phyloP scores from a whole-genome alignment of 163 green algal species.

The Scenedesmus sp. region DNA sequence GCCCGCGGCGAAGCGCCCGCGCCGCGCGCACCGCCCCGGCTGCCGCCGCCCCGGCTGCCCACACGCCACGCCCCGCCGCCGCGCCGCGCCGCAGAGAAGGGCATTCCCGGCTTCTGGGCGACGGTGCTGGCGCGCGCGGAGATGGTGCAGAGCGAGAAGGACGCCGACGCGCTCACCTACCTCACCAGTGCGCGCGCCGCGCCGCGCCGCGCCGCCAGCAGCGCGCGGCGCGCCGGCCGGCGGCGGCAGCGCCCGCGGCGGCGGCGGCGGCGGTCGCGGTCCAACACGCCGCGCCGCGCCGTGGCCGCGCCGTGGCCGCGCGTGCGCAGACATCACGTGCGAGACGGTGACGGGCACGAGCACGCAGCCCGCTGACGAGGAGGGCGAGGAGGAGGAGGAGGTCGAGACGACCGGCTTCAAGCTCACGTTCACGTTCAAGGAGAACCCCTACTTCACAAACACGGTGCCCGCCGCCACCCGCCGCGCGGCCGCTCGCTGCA shows the following conservation, averaged over 20 bases:
- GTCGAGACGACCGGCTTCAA: slow-evolving; percentile 31
- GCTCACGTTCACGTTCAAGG: slow-evolving; percentile 28
- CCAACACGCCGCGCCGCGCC: no score
- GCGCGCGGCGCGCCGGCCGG: no score
- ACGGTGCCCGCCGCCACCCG: slow-evolving; percentile 33
- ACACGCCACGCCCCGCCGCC: no score
- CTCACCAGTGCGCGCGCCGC: slow-evolving; percentile 68
- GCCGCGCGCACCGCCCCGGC: no score
- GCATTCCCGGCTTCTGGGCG: slow-evolving; percentile 86
- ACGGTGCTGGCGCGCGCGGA: slow-evolving; percentile 77
- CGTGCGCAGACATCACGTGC: slow-evolving; percentile 24
- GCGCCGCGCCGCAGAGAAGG: slow-evolving; percentile 48
- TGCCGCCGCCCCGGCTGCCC: no score
- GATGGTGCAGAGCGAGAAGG: slow-evolving; percentile 77
- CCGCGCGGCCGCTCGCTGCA: no score
- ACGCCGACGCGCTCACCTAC: slow-evolving; percentile 77
- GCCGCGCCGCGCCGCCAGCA: not conserved
- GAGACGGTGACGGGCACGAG: slow-evolving; percentile 32
- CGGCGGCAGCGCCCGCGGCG: no score
- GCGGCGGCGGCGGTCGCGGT: no score
- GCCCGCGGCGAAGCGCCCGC: no score
- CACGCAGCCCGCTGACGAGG: slow-evolving; percentile 32
- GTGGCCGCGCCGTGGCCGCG: not conserved
- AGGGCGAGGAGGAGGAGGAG: slow-evolving; percentile 30
- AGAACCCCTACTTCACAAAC: slow-evolving; percentile 75